Conservation (phyloP, 805 yeast species). For the Phaffomyces antillensis region DNA sequence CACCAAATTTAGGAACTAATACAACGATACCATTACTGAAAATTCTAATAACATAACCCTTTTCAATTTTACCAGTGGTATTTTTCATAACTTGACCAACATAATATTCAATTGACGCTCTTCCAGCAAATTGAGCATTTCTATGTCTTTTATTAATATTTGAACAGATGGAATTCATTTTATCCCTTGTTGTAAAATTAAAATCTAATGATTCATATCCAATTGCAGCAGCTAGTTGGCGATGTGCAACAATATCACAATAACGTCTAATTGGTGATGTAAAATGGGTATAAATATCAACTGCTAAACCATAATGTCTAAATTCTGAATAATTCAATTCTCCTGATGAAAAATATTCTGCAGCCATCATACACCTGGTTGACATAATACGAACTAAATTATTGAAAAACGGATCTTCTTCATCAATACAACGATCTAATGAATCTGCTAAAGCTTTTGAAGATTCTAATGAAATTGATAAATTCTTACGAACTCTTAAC, state of each 20-base stretch:
- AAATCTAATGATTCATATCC: slow-evolving; percentile 82
- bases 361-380: slow-evolving; percentile 98
- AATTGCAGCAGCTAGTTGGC: slow-evolving; percentile 97
- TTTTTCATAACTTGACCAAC: slow-evolving; percentile 96
- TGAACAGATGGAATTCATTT: slow-evolving; percentile 82
- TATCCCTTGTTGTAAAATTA: slow-evolving; percentile 78
- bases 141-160: slow-evolving; percentile 92
- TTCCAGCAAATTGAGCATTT: slow-evolving; percentile 97
- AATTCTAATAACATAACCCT: slow-evolving; percentile 87
- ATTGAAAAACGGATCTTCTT: slow-evolving; percentile 82
- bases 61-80: slow-evolving; percentile 46
- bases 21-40: slow-evolving; percentile 94
- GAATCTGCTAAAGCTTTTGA: slow-evolving; percentile 93
- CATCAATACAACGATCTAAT: slow-evolving; percentile 79
- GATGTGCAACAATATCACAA: slow-evolving; percentile 95
- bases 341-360: slow-evolving; percentile 93
- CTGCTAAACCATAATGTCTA: slow-evolving; percentile 95
- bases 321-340: slow-evolving; percentile 84
- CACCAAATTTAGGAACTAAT: slow-evolving; percentile 91
- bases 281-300: slow-evolving; percentile 95
- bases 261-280: slow-evolving; percentile 97
- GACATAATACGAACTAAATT: slow-evolving; percentile 93
- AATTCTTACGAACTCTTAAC: slow-evolving; percentile 70
- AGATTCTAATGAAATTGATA: slow-evolving; percentile 72
- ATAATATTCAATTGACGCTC: slow-evolving; percentile 95